phyloP scores from a whole-genome alignment of 2,329 filamentous ascomycete species.

The Paramyrothecium roridum region DNA sequence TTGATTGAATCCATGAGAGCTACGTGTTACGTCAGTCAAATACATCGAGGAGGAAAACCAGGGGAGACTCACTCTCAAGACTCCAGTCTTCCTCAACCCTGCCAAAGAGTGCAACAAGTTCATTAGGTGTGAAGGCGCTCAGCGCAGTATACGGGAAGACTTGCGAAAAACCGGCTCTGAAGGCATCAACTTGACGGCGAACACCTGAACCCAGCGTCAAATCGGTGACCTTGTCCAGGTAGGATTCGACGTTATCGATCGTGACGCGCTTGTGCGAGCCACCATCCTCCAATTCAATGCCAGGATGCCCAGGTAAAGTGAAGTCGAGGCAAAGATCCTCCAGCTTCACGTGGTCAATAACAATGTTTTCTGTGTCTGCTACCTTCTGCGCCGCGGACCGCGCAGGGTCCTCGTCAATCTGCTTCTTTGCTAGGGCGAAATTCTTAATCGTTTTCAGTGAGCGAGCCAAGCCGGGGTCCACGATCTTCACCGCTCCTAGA shows the following conservation, averaged over 20 bases:
- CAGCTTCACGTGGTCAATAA: slow-evolving; percentile 71
- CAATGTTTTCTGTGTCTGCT: slow-evolving; percentile 64
- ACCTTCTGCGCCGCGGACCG: slow-evolving; percentile 70
- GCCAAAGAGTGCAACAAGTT: slow-evolving; percentile 92
- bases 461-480: slow-evolving; percentile 81
- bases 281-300: slow-evolving; percentile 75
- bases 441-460: slow-evolving; percentile 85
- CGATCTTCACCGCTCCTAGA: slow-evolving; percentile 81
- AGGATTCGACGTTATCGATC: slow-evolving; percentile 86
- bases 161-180: slow-evolving; percentile 86
- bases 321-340: slow-evolving; percentile 93
- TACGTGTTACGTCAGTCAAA: slow-evolving; percentile 30
- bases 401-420: slow-evolving; percentile 68
- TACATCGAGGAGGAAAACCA: background rate
- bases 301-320: slow-evolving; percentile 85
- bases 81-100: slow-evolving; percentile 95
- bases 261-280: slow-evolving; percentile 75
- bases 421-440: slow-evolving; percentile 79
- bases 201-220: slow-evolving; percentile 89
- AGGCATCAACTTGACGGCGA: slow-evolving; percentile 83
- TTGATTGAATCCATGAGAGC: slow-evolving; percentile 98
- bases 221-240: slow-evolving; percentile 86
- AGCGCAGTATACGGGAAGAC: slow-evolving; percentile 95
- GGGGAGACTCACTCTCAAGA: slow-evolving; percentile 73
- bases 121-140: slow-evolving; percentile 89